Base-by-base conservation (phyloP, 2,329 filamentous ascomycete genomes). In the Coniochaeta sp. region DNA sequence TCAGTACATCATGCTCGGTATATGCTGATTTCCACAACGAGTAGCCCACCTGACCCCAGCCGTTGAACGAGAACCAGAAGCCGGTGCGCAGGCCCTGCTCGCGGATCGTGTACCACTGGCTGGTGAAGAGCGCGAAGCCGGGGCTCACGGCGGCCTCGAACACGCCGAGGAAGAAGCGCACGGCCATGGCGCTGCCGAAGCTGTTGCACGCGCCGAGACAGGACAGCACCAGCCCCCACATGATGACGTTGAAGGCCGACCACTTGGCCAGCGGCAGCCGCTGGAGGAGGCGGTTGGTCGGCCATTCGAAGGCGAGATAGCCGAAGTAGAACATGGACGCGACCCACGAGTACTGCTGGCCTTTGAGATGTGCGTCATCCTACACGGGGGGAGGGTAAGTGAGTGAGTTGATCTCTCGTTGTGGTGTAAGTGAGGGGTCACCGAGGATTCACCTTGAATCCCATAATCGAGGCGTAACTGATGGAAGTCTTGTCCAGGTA, bases 101-200 rank as follows among this genome's bases (percentile, higher is more conserved):
- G 59, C 78, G 77, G 69, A 86, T 86, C 1, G 88, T 90, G 66
- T 89, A 91, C 87, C 87, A 90, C 72, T 89, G 47, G 47, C 24
- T 83, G 1, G 87, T 89, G 65, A 90, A 79, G 1, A 90, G 76
- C 0, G 85, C 82, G 65, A 89, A 89, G 0, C 86, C 86, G 0
- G 88, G 88, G 0, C 85, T 88, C 1, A 90, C 85, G 0, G 86
- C 84, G 0, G 85, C 78, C 69, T 91, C 88, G 59, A 88, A 88
- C 0, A 88, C 77, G 30, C 88, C 88, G 0, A 89, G 77, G 65
- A 90, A 83, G 69, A 89, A 86, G 0, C 88, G 81, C 36, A 89
- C 80, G 0, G 83, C 84, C 24, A 89, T 79, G 0, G 85, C 83
- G 1, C 86, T 83, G 0, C 77, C 74, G 65, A 84, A 90, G 68